Conservation (phyloP, 2,329 filamentous ascomycete species). For the Cladosporium colombiae region DNA sequence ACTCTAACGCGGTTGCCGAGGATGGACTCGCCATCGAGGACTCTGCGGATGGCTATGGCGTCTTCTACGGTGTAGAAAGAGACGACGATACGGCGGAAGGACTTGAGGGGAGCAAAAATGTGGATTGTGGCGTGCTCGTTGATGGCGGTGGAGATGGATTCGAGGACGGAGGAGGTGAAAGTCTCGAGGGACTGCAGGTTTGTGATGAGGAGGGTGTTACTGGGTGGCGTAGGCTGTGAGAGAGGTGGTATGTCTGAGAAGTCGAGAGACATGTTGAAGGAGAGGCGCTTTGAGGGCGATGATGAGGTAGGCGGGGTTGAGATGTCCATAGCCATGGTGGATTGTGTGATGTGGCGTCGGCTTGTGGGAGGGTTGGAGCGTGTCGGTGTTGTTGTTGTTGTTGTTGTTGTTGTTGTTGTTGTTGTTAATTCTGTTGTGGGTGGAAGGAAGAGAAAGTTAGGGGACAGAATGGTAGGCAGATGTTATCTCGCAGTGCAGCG, state of each 20-base stretch:
- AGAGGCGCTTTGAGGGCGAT: slow-evolving; percentile 27
- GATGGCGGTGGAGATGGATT: slow-evolving; percentile 72
- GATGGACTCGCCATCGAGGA: slow-evolving; percentile 73
- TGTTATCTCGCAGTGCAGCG: background rate
- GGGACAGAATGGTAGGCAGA: background rate
- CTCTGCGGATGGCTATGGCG: slow-evolving; percentile 68
- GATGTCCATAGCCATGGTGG: slow-evolving; percentile 26
- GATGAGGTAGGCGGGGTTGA: slow-evolving; percentile 26
- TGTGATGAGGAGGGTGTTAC: slow-evolving; percentile 83
- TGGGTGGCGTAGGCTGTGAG: slow-evolving; percentile 69
- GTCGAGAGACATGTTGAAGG: slow-evolving; percentile 65
- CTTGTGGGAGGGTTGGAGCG: background rate
- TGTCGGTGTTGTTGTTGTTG: background rate
- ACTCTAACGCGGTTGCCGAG: slow-evolving; percentile 69
- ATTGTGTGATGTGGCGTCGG: background rate
- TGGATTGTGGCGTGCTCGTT: slow-evolving; percentile 69
- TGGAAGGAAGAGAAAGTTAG: background rate
- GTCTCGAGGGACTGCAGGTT: slow-evolving; percentile 73
- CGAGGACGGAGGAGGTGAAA: slow-evolving; percentile 73
- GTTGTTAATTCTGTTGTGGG: too few relatives aligned
- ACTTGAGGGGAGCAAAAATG: slow-evolving; percentile 78
- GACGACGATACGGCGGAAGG: slow-evolving; percentile 77
- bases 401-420: too few relatives aligned
- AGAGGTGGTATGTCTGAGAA: slow-evolving; percentile 71
- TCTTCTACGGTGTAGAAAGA: slow-evolving; percentile 72